These are phyloP conservation scores for Willaertia magna DNA, from an alignment of 208 protist genomes.

Conservation along the genomic window DNA sequence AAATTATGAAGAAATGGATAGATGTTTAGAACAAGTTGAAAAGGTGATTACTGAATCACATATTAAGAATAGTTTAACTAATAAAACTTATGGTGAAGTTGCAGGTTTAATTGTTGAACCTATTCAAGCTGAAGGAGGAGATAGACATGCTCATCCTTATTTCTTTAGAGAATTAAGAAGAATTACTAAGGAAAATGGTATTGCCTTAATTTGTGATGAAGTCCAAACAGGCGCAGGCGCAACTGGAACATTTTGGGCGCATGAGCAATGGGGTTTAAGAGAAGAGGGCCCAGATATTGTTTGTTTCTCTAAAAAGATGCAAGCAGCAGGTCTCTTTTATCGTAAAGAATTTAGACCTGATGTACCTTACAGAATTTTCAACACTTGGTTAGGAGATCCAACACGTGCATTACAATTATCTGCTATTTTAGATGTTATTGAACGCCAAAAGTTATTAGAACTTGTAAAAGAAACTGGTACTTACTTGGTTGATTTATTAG, in stretches of 20 bases:
- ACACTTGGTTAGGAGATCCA: slow-evolving; percentile 51
- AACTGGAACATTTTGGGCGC: slow-evolving; percentile 54
- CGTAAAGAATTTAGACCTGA: slow-evolving; percentile 17
- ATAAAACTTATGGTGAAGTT: slow-evolving; percentile 20
- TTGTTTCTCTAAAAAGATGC: slow-evolving; percentile 48
- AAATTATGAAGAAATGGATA: slow-evolving; percentile 36
- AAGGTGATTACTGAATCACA: slow-evolving; percentile 20
- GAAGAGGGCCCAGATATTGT: slow-evolving; percentile 43
- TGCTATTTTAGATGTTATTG: slow-evolving; percentile 26
- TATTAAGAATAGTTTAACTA: neutral
- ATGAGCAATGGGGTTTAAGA: slow-evolving; percentile 41
- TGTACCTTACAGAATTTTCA: slow-evolving; percentile 43
- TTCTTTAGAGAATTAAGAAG: slow-evolving; percentile 41
- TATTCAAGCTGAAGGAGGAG: slow-evolving; percentile 36
- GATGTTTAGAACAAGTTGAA: slow-evolving; percentile 35
- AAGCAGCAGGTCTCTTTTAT: slow-evolving; percentile 34
- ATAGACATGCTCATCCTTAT: slow-evolving; percentile 34
- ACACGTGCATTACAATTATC: slow-evolving; percentile 28
- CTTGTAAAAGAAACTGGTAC: slow-evolving; percentile 31
- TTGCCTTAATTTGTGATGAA: slow-evolving; percentile 51
- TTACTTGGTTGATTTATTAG: slow-evolving; percentile 26
- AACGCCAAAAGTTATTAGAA: slow-evolving; percentile 30
- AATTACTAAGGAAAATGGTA: slow-evolving; percentile 34
- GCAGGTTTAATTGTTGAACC: slow-evolving; percentile 45
- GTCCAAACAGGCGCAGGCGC: slow-evolving; percentile 42